Conservation (phyloP, 108 stramenopile species). For the Nannochloropsis salina region DNA sequence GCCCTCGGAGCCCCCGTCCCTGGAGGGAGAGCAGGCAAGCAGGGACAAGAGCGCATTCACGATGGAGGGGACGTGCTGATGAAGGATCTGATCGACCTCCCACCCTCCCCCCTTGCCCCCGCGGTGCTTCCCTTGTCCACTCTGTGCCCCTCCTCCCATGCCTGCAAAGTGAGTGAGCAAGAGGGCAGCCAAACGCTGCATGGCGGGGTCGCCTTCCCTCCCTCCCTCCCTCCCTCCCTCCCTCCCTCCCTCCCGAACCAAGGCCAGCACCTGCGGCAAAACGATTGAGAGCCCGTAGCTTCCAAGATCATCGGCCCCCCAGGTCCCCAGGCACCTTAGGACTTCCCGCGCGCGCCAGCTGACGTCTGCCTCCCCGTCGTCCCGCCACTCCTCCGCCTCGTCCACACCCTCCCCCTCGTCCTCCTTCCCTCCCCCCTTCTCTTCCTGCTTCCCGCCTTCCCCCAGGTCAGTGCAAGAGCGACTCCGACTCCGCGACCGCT, state of each 20-base stretch:
- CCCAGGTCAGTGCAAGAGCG: neutral
- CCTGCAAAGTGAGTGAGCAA: neutral
- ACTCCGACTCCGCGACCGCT: neutral
- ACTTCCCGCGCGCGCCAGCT: neutral
- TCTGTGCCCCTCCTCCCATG: constrained; percentile 14
- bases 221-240: too few species aligned
- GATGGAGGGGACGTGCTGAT: neutral
- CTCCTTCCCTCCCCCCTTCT: neutral
- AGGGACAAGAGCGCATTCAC: neutral
- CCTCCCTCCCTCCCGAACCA: constrained; percentile 12
- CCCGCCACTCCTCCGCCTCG: neutral
- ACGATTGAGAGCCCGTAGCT: neutral
- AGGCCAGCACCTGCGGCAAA: neutral
- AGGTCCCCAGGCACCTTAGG: neutral
- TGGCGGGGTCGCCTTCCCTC: neutral
- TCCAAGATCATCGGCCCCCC: neutral
- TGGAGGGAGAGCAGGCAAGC: neutral
- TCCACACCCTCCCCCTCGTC: neutral
- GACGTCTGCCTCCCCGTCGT: neutral
- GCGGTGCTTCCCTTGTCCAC: neutral
- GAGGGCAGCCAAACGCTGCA: neutral
- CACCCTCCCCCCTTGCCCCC: neutral
- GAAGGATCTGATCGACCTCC: too few species aligned
- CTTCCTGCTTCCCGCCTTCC: neutral
- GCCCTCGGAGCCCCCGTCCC: neutral